These are phyloP conservation scores for Ophiosphaerella korrae DNA, from an alignment of 2,329 filamentous ascomycete genomes.

Conservation along the genomic window DNA sequence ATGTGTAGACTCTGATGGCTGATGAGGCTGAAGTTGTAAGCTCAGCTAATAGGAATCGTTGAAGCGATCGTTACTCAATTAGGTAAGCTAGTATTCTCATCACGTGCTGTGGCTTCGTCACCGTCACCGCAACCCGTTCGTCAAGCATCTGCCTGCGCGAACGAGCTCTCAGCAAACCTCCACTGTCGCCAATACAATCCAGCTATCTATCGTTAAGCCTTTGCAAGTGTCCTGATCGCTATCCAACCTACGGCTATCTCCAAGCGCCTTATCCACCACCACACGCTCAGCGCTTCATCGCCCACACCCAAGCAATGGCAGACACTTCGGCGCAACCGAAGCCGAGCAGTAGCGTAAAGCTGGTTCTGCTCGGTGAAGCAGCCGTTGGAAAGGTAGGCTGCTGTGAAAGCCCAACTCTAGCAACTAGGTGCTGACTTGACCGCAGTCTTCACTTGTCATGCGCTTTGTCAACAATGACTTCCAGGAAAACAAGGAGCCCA, in stretches of 20 bases:
- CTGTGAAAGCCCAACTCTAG: background rate
- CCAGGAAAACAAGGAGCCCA: slow-evolving; percentile 99
- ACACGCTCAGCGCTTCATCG: slow-evolving; percentile 2
- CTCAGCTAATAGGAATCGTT: too few relatives aligned
- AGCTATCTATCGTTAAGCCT: background rate
- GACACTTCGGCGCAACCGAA: slow-evolving; percentile 75
- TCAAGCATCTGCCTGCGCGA: slow-evolving; percentile 4
- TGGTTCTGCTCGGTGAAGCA: slow-evolving; percentile 95
- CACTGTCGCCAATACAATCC: background rate
- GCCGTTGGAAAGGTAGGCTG: slow-evolving; percentile 90
- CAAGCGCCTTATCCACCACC: background rate
- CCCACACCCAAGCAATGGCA: slow-evolving; percentile 62
- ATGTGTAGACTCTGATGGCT: too few relatives aligned
- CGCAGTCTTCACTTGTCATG: slow-evolving; percentile 90
- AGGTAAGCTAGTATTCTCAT: background rate
- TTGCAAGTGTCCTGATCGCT: too few relatives aligned
- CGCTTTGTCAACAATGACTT: slow-evolving; percentile 99
- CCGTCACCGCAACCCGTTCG: background rate
- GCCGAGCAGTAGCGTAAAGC: slow-evolving; percentile 99
- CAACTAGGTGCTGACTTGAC: slow-evolving; percentile 3
- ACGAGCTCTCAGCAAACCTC: background rate
- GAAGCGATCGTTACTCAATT: background rate
- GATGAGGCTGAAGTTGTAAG: too few relatives aligned
- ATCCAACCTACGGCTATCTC: too few relatives aligned
- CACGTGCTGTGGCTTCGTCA: slow-evolving; percentile 1